Percentiles rank a stretch among this genome's conserved stretches.
Evolutionary conservation across 169 alveolate genomes (phyloP).

Genomic region (Plasmodium malariae): DNA sequence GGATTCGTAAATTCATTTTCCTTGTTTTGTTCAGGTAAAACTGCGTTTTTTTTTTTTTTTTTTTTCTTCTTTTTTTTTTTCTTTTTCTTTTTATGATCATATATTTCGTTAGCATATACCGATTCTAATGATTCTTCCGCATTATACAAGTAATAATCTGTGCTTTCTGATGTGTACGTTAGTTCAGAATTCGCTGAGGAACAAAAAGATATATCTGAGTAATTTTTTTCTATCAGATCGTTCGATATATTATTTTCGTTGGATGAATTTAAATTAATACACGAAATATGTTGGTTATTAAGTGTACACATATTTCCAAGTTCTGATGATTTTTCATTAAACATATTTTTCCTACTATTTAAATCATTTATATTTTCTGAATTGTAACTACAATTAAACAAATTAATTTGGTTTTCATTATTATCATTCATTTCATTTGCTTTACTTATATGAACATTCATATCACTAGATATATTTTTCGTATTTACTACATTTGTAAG

Average conservation of each 20-base stretch:
- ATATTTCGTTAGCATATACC: constrained; percentile 23
- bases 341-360: not conserved
- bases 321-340: not conserved
- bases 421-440: not conserved
- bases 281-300: not conserved
- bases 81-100: constrained; percentile 69
- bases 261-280: constrained; percentile 33
- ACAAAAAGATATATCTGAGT: constrained; percentile 68
- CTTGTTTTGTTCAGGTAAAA: not conserved
- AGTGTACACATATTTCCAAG: not conserved
- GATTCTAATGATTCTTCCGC: constrained; percentile 62
- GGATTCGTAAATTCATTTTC: constrained; percentile 2
- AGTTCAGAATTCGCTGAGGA: constrained; percentile 63
- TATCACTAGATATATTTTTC: not conserved
- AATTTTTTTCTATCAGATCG: constrained; percentile 17
- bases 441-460: not conserved
- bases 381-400: not conserved
- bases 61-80: constrained; percentile 9
- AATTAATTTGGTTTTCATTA: not conserved
- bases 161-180: constrained; percentile 66
- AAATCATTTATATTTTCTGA: not conserved
- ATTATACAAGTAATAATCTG: constrained; percentile 48
- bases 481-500: not conserved
- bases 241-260: constrained; percentile 32
- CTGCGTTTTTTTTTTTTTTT: constrained; percentile 9